Base-by-base conservation (phyloP, 78 protist species). In the slime mould (Dictyostelium discoideum) region DNA sequence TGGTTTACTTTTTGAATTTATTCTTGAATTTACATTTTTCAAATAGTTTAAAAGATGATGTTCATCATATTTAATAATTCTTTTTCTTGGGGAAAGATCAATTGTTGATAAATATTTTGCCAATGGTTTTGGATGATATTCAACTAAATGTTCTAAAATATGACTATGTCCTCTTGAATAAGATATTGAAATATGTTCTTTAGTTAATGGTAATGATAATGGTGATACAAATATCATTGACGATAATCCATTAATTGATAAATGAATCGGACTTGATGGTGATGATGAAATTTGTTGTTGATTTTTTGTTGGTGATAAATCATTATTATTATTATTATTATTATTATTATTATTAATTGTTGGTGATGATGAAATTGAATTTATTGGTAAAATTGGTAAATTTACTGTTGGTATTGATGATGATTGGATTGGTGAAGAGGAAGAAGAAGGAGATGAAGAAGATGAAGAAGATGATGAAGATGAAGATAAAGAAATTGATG, bases 81-180 rank as follows among this genome's bases (percentile, higher is more conserved):
- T 32, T 32, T 32, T 32, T 32, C 37, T 32, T 32, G 37, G 37
- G 0, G 37, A 32, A 32, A 32, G 37, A 32, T 32, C 37, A 32
- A 32, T 32, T 32, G 37, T 32, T 1, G 37, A 32, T 32, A 32
- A 32, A 32, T 32, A 32, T 32, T 32, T 32, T 32, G 39, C 22
- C 37, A 73, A 73, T 32, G 79, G 42, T 73, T 73, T 73, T 32
- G 79, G 79, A 32, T 73, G 79, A 29, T 73, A 73, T 73, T 73
- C 79, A 11, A 73, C 29, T 6, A 73, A 29, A 32, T 73, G 44
- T 73, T 73, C 79, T 29, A 73, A 73, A 29, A 73, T 73, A 73
- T 73, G 79, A 73, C 79, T 73, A 32, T 73, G 79, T 10, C 79
- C 40, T 73, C 79, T 73, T 10, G 79, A 73, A 32, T 73, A 73